Evolutionary conservation across 192 early-diverging fungal genomes (phyloP).

Genomic region (Geranomyces variabilis): DNA sequence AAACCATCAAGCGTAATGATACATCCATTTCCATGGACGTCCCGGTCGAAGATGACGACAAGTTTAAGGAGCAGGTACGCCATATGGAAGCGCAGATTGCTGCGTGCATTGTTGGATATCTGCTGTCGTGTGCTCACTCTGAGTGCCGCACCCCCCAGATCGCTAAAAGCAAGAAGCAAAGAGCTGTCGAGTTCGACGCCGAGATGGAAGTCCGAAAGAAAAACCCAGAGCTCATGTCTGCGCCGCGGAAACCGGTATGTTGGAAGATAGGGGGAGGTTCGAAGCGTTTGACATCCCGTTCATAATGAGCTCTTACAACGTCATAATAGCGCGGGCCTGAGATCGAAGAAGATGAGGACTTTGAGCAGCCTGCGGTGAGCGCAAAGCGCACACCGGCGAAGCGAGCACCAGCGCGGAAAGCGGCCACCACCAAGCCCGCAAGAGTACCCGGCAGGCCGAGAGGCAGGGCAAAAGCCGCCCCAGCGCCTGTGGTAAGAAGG

Average conservation of each 20-base stretch:
- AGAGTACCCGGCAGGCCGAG: neutral
- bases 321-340: neutral
- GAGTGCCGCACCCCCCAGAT: neutral
- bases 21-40: neutral
- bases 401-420: neutral
- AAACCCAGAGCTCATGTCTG: slow-evolving; percentile 8
- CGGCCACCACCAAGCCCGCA: neutral
- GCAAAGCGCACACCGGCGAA: neutral
- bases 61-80: slow-evolving; percentile 14
- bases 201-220: neutral
- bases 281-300: too few relatives aligned
- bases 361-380: neutral
- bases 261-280: too few relatives aligned
- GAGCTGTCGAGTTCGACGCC: slow-evolving; percentile 17
- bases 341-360: neutral
- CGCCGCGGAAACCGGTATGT: neutral
- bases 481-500: neutral
- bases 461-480: neutral
- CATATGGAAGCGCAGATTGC: too few relatives aligned
- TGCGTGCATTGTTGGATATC: neutral
- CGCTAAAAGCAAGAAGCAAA: slow-evolving; percentile 9
- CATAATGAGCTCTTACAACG: too few relatives aligned
- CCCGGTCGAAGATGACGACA: slow-evolving; percentile 1
- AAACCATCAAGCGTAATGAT: slow-evolving; percentile 33
- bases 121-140: neutral